Percentiles rank a stretch among this genome's conserved stretches.
Evolutionary conservation across 2,329 filamentous ascomycete genomes (phyloP).

Genomic region (Mycosphaerella sp.): DNA sequence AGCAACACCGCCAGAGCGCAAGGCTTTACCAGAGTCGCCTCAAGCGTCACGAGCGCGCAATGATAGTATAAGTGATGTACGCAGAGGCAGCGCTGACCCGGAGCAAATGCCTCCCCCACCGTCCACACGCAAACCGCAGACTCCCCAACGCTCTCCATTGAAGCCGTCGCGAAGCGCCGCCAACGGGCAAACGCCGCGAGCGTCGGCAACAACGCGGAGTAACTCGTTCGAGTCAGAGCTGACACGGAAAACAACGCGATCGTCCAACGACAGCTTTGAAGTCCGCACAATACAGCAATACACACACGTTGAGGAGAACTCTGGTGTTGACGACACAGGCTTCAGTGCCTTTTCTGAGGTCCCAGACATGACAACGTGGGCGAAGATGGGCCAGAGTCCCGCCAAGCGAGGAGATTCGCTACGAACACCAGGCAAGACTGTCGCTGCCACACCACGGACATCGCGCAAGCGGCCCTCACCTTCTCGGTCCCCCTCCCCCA

Average conservation of each 20-base stretch:
- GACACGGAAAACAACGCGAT: slow-evolving; percentile 3
- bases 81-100: slow-evolving; percentile 26
- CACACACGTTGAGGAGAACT: slow-evolving; percentile 11
- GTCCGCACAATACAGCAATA: slow-evolving; percentile 3
- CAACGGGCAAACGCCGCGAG: slow-evolving; percentile 27
- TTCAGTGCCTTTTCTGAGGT: slow-evolving; percentile 88
- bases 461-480: slow-evolving; percentile 39
- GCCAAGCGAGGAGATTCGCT: slow-evolving; percentile 35
- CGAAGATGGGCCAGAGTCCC: slow-evolving; percentile 57
- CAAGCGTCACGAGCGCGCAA: slow-evolving; percentile 15
- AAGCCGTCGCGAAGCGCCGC: slow-evolving; percentile 22
- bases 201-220: slow-evolving; percentile 15
- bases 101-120: slow-evolving; percentile 32
- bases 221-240: slow-evolving; percentile 21
- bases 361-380: slow-evolving; percentile 78
- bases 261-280: slow-evolving; percentile 5
- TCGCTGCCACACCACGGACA: slow-evolving; percentile 47
- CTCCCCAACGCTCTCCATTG: slow-evolving; percentile 28
- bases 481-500: slow-evolving; percentile 45
- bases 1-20: slow-evolving; percentile 22
- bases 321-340: slow-evolving; percentile 58
- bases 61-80: slow-evolving; percentile 17
- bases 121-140: slow-evolving; percentile 21
- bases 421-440: slow-evolving; percentile 21
- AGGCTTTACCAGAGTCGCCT: slow-evolving; percentile 12